Conservation (phyloP, 768 basidiomycete species). For the Dictyophora rubrovolvata region DNA sequence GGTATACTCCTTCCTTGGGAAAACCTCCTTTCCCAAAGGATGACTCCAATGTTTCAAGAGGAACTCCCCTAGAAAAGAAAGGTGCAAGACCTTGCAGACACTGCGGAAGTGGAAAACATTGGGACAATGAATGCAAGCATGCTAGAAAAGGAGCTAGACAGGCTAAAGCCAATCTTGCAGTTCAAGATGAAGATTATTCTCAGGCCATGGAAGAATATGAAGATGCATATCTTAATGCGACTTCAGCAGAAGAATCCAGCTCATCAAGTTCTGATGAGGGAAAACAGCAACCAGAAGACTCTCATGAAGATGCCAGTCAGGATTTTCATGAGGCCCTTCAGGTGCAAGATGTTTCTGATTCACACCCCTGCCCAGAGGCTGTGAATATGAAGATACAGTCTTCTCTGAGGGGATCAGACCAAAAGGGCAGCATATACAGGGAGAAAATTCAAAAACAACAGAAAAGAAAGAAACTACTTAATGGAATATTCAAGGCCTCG, state of each 20-base stretch:
- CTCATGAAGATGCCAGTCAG: too few species aligned
- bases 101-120: conserved; percentile 25
- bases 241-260: conserved; percentile 7
- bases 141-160: conserved; percentile 11
- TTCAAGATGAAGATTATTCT: not conserved
- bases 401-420: too few species aligned
- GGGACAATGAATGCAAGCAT: conserved; percentile 27
- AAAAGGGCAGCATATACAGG: too few species aligned
- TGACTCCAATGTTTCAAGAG: conserved; percentile 13
- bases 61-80: conserved; percentile 12
- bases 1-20: not conserved
- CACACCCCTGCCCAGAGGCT: too few species aligned
- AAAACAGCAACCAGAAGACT: too few species aligned
- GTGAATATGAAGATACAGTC: too few species aligned
- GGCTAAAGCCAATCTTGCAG: conserved; percentile 16
- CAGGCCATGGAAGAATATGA: conserved; percentile 23
- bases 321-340: too few species aligned
- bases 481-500: not conserved
- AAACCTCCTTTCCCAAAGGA: conserved; percentile 19
- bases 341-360: too few species aligned
- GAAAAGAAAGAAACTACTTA: not conserved
- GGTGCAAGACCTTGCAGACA: conserved; percentile 24
- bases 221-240: conserved; percentile 15
- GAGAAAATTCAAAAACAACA: too few species aligned
- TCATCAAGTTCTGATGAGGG: not conserved